phyloP scores from a whole-genome alignment of 2,329 filamentous ascomycete species.

The Dothiorella sarmentorum region DNA sequence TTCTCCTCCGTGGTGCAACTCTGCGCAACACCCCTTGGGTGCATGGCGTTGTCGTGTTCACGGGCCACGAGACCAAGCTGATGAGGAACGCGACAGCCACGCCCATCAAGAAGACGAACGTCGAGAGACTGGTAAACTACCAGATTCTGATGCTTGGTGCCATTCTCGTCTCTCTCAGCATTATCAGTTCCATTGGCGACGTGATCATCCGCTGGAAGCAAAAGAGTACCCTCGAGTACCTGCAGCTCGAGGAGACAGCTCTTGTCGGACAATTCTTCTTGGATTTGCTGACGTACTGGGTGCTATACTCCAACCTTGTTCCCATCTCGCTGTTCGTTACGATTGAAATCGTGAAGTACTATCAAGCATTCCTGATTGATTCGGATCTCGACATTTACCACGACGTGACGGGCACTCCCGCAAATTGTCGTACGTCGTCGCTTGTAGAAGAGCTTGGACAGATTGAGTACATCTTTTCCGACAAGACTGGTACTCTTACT shows the following conservation, averaged over 20 bases:
- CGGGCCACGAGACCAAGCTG: slow-evolving; percentile 95
- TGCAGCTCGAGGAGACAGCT: slow-evolving; percentile 54
- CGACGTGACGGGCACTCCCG: slow-evolving; percentile 89
- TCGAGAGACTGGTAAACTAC: slow-evolving; percentile 89
- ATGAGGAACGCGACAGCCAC: slow-evolving; percentile 98
- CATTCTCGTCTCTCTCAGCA: slow-evolving; percentile 78
- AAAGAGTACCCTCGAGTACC: slow-evolving; percentile 64
- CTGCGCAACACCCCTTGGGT: slow-evolving; percentile 96
- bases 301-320: slow-evolving; percentile 92
- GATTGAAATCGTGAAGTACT: slow-evolving; percentile 96
- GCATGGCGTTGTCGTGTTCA: slow-evolving; percentile 93
- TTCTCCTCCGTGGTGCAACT: slow-evolving; percentile 88
- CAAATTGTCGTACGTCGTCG: slow-evolving; percentile 92
- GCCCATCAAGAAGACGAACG: slow-evolving; percentile 95
- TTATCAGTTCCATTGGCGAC: slow-evolving; percentile 89
- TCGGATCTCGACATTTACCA: slow-evolving; percentile 98
- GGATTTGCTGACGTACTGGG: slow-evolving; percentile 98
- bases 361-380: slow-evolving; percentile 95
- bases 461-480: slow-evolving; percentile 97
- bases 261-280: slow-evolving; percentile 76
- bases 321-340: slow-evolving; percentile 98
- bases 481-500: slow-evolving; percentile 96
- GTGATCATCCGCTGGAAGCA: slow-evolving; percentile 70
- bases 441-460: slow-evolving; percentile 96
- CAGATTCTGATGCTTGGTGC: slow-evolving; percentile 87